Conservation (phyloP, 495 filamentous ascomycete species). For the Hypomontagnella submonticulosa region DNA sequence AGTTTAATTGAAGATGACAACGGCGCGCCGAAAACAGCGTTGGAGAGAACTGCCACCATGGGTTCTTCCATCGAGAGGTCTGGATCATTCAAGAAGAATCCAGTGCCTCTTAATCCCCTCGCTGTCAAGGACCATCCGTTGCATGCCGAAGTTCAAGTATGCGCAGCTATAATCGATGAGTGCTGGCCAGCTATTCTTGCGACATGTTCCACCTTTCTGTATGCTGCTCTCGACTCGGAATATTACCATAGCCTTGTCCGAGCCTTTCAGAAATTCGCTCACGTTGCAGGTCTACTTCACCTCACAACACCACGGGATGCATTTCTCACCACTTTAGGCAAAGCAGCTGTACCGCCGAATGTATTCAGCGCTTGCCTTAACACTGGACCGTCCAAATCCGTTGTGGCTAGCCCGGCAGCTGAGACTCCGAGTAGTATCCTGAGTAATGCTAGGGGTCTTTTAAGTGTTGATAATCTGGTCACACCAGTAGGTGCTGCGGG, state of each 20-base stretch:
- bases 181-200: slow-evolving; percentile 97
- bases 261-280: slow-evolving; percentile 93
- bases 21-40: slow-evolving; percentile 39
- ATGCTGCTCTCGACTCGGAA: slow-evolving; percentile 90
- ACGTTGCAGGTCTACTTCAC: slow-evolving; percentile 89
- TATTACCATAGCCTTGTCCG: slow-evolving; percentile 94
- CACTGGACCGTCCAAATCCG: slow-evolving; percentile 50
- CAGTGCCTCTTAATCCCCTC: slow-evolving; percentile 83
- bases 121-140: slow-evolving; percentile 75
- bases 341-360: slow-evolving; percentile 87
- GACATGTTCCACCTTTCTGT: slow-evolving; percentile 92
- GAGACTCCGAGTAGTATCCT: slow-evolving; percentile 66
- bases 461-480: slow-evolving; percentile 72
- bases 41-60: slow-evolving; percentile 53
- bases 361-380: slow-evolving; percentile 71
- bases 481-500: slow-evolving; percentile 58
- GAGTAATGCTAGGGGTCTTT: slow-evolving; percentile 69
- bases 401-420: slow-evolving; percentile 55
- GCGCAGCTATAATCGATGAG: slow-evolving; percentile 83
- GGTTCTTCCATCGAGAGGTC: slow-evolving; percentile 55
- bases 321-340: slow-evolving; percentile 91
- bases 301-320: slow-evolving; percentile 90
- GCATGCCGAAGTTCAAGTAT: slow-evolving; percentile 74
- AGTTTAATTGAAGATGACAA: slow-evolving; percentile 46
- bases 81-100: slow-evolving; percentile 65